Evolutionary conservation across 2,329 filamentous ascomycete genomes (phyloP).

Genomic region (Pleomassaria siparia): DNA sequence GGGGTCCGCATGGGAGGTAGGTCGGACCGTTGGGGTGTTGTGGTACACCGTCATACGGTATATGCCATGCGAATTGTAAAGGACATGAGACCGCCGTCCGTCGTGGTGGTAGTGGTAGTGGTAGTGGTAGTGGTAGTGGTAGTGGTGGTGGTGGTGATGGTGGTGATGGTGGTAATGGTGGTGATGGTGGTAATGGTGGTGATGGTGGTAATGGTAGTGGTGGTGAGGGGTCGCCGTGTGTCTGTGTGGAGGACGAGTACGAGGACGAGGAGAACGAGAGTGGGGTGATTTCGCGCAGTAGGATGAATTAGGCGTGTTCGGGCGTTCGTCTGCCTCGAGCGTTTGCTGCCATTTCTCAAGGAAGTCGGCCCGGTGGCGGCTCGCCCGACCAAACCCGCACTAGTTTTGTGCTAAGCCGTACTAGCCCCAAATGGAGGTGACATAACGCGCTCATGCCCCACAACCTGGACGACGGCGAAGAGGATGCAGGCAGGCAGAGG

Average conservation of each 20-base stretch:
- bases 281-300: neutral
- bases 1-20: no score
- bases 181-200: no score
- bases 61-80: no score
- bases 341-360: no score
- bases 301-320: neutral
- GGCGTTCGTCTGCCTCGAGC: no score
- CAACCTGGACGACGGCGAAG: neutral
- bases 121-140: neutral
- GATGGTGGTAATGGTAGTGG: neutral
- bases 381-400: neutral
- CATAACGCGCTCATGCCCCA: neutral
- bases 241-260: neutral
- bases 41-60: no score
- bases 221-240: neutral
- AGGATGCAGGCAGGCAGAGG: neutral
- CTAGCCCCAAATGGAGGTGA: neutral
- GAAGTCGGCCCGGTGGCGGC: no score
- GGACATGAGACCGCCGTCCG: no score
- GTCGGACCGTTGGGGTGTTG: no score
- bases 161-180: no score
- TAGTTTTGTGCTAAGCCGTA: neutral
- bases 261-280: no score
- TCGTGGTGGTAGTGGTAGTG: neutral
- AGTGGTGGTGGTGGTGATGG: no score